Evolutionary conservation across 2,329 filamentous ascomycete genomes (phyloP).

Genomic region (Venturia pyrina): DNA sequence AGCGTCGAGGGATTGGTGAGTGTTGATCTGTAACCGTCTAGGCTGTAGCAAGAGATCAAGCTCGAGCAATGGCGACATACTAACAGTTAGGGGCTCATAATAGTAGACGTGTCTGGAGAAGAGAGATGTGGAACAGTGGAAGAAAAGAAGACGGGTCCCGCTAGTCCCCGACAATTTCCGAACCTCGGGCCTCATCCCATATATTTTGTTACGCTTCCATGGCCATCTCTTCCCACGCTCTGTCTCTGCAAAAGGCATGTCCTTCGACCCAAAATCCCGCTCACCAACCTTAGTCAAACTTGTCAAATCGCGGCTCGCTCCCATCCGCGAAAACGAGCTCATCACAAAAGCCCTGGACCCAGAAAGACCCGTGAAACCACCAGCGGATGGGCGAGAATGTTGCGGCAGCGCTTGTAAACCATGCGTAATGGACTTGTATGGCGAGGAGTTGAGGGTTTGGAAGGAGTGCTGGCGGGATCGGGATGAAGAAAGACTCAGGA

Average conservation of each 20-base stretch:
- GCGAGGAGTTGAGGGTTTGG: not conserved
- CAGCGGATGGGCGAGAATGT: not conserved
- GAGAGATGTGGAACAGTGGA: too few relatives aligned
- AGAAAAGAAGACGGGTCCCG: too few relatives aligned
- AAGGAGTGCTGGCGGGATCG: not conserved
- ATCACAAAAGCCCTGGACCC: not conserved
- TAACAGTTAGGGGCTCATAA: too few relatives aligned
- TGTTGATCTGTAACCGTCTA: too few relatives aligned
- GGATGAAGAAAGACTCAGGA: not conserved
- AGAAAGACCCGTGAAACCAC: not conserved
- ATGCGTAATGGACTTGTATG: not conserved
- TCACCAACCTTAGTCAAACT: not conserved
- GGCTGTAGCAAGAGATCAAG: too few relatives aligned
- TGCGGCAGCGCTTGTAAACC: not conserved
- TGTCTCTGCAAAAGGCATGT: not conserved
- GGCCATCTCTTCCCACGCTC: too few relatives aligned
- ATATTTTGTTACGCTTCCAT: too few relatives aligned
- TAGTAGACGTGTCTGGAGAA: too few relatives aligned
- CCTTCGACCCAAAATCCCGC: not conserved
- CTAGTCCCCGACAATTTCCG: not conserved
- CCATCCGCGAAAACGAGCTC: not conserved
- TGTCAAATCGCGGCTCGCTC: not conserved
- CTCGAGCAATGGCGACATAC: too few relatives aligned
- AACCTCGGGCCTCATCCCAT: not conserved
- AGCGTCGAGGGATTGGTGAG: too few relatives aligned